These are phyloP conservation scores for Lentinula novae-zelandiae DNA, from an alignment of 1,284 basidiomycete species.

Conservation along the genomic window DNA sequence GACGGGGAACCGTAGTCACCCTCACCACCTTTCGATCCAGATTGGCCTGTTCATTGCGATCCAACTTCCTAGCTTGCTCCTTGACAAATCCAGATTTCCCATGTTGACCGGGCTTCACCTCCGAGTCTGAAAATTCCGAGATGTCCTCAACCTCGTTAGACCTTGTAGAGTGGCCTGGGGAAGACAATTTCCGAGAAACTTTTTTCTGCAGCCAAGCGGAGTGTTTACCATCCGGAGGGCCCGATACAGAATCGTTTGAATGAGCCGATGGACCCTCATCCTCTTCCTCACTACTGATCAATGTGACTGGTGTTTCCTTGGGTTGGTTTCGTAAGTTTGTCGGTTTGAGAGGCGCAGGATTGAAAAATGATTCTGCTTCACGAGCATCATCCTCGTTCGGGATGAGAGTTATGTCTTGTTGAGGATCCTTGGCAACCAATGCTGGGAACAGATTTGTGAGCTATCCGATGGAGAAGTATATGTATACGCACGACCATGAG, in stretches of 20 bases:
- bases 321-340: neutral
- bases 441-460: neutral
- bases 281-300: neutral
- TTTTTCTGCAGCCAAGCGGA: slow-evolving; percentile 1
- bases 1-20: neutral
- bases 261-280: neutral
- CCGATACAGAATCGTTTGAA: neutral
- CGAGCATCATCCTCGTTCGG: neutral
- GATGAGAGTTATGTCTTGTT: neutral
- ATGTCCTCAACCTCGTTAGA: neutral
- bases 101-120: neutral
- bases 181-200: neutral
- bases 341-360: neutral
- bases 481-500: neutral
- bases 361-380: neutral
- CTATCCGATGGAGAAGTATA: neutral
- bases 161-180: neutral
- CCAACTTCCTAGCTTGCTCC: neutral
- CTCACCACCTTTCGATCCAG: neutral
- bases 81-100: neutral
- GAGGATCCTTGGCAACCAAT: neutral
- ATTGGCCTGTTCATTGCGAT: neutral
- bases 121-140: neutral
- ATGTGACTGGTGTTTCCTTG: neutral
- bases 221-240: neutral